Evolutionary conservation across 208 protist species (phyloP), one percentile per base, ranked within the genome.

Genomic region (Crithidia brevicula): DNA sequence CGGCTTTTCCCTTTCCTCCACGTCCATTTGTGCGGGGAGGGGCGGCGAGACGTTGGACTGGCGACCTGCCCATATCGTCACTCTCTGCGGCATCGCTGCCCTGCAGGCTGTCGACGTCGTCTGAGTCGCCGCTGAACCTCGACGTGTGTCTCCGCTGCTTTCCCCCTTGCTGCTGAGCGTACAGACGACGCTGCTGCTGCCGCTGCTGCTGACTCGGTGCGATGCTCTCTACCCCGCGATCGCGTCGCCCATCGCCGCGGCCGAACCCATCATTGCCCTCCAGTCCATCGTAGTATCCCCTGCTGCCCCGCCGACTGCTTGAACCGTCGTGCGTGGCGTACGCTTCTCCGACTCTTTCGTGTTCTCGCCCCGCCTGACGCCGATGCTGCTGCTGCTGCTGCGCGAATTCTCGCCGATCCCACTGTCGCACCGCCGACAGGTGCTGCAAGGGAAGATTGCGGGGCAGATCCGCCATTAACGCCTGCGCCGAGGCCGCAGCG

Each of bases 391-490:
- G 45, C 45, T 25, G 8, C n/a, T 50, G n/a, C 45, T 9, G 33
- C 61, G 28, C 36, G 4, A 23, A 20, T 11, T 31, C 23, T 25
- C 25, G 46, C 18, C 30, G 42, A 33, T 79, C 66, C 61, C 73
- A 73, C 5, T 34, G 54, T 4, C 69, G 69, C 59, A 74, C 69
- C 0, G 69, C 49, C 1, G 69, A 59, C 20, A 74, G 18, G 28
- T 79, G 52, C 53, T 56, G 30, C 51, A 79, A 46, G 13, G 83
- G 83, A n/a, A 89, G 61, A 20, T 89, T 66, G 25, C 77, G 72
- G 0, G 83, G 83, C 2, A 89, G 56, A 57, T 89, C 83, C 7
- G 76, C 56, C 77, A 86, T 57, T 9, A 74, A 52, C 9, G 60
- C 60, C 9, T n/a, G 38, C 25, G 60, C 57, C 13, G 68, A 58